These are phyloP conservation scores for Trifolium fragiferum DNA, from an alignment of 306 rosid species.

Conservation along the genomic window DNA sequence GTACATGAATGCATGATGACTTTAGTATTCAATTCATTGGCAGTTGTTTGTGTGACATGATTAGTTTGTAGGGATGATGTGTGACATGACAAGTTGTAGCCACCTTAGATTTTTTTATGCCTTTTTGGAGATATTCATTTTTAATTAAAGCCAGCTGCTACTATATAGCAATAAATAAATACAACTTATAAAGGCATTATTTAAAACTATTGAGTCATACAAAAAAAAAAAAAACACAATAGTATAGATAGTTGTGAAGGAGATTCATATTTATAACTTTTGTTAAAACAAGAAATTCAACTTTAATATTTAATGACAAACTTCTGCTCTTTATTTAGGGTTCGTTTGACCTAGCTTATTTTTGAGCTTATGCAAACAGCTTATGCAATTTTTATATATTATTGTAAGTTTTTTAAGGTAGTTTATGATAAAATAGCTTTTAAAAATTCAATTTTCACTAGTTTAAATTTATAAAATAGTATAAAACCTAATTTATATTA, in stretches of 20 bases:
- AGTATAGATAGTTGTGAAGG: neutral
- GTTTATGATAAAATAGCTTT: too few relatives aligned
- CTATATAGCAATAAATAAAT: neutral
- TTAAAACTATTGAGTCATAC: neutral
- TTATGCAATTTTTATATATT: too few relatives aligned
- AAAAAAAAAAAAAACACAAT: neutral
- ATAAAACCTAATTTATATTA: too few relatives aligned
- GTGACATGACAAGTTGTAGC: neutral
- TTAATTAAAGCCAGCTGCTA: neutral
- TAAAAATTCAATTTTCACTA: too few relatives aligned
- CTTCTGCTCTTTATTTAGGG: too few relatives aligned
- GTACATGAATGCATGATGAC: neutral
- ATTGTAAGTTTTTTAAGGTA: too few relatives aligned
- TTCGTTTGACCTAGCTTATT: too few relatives aligned
- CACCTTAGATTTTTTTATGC: neutral
- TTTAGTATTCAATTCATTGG: neutral
- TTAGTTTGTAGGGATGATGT: neutral
- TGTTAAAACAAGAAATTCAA: too few relatives aligned
- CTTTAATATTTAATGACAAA: too few relatives aligned
- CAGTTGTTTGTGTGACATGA: neutral
- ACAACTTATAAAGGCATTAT: neutral
- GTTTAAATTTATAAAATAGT: too few relatives aligned
- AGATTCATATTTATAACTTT: too few relatives aligned
- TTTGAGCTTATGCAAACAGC: too few relatives aligned
- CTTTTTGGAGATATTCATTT: neutral